These are phyloP conservation scores for Vicia villosa DNA, from an alignment of 306 rosid species.

Conservation along the genomic window DNA sequence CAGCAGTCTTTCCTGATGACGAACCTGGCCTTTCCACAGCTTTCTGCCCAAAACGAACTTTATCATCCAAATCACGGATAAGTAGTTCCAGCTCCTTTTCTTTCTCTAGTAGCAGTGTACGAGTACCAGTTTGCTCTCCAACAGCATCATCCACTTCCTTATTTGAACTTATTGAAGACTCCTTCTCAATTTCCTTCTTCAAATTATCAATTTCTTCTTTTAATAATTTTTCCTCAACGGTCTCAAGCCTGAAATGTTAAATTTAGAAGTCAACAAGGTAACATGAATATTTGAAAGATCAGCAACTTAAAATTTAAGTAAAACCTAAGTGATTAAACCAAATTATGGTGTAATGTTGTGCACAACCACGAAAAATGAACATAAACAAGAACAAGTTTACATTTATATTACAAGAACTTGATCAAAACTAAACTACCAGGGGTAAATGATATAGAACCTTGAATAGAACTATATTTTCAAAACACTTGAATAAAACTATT, in stretches of 20 bases:
- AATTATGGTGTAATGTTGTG: slow-evolving; percentile 3
- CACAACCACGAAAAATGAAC: slow-evolving; percentile 3
- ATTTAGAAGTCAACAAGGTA: slow-evolving; percentile 42
- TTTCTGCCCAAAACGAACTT: slow-evolving; percentile 93
- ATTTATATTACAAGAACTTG: slow-evolving; percentile 6
- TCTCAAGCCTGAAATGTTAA: slow-evolving; percentile 70
- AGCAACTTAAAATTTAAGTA: slow-evolving; percentile 31
- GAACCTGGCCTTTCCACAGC: slow-evolving; percentile 89
- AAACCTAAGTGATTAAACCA: slow-evolving; percentile 18
- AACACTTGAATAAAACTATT: neutral
- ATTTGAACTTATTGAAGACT: slow-evolving; percentile 42
- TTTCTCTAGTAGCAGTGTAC: slow-evolving; percentile 43
- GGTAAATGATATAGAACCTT: slow-evolving; percentile 6
- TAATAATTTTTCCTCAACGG: slow-evolving; percentile 67
- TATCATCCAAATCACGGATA: slow-evolving; percentile 75
- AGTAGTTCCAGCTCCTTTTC: slow-evolving; percentile 76
- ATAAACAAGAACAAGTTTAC: slow-evolving; percentile 21
- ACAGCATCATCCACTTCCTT: slow-evolving; percentile 56
- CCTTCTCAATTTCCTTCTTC: slow-evolving; percentile 67
- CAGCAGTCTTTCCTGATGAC: slow-evolving; percentile 59
- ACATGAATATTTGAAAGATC: slow-evolving; percentile 31
- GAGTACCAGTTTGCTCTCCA: slow-evolving; percentile 46
- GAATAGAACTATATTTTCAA: neutral
- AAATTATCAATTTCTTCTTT: slow-evolving; percentile 78
- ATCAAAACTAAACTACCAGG: slow-evolving; percentile 10